Conservation (phyloP, 768 basidiomycete genomes). For the Boletus patriciae region DNA sequence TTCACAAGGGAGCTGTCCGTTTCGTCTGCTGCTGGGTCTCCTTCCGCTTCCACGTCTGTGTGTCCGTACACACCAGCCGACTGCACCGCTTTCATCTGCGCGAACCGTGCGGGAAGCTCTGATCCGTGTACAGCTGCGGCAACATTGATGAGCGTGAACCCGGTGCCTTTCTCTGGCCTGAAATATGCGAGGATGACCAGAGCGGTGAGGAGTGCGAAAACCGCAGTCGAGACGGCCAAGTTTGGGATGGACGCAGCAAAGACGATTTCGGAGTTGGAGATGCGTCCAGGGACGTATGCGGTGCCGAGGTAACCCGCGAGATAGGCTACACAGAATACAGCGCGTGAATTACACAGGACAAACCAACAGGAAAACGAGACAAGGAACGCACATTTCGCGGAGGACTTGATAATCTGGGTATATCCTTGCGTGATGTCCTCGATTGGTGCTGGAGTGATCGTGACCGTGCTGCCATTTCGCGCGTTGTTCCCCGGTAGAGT, state of each 20-base stretch:
- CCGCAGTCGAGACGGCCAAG: slow-evolving; percentile 23
- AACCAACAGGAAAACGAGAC: not conserved
- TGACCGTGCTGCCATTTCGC: not conserved
- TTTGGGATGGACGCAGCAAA: slow-evolving; percentile 30
- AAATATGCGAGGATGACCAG: slow-evolving; percentile 26
- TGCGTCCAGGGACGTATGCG: slow-evolving; percentile 31
- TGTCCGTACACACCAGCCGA: not conserved
- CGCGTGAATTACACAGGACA: not conserved
- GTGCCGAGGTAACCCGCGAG: slow-evolving; percentile 25
- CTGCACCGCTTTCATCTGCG: not conserved
- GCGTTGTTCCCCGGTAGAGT: slow-evolving; percentile 1
- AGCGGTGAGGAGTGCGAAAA: slow-evolving; percentile 25
- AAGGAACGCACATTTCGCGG: slow-evolving; percentile 15
- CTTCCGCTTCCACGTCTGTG: not conserved
- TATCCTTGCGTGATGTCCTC: slow-evolving; percentile 21
- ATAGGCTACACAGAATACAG: slow-evolving; percentile 9
- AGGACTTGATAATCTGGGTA: slow-evolving; percentile 21
- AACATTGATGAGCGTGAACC: slow-evolving; percentile 27
- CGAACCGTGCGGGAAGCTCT: slow-evolving; percentile 24
- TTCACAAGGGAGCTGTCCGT: not conserved
- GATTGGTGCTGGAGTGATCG: slow-evolving; percentile 7
- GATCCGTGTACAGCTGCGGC: slow-evolving; percentile 25
- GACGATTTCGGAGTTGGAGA: slow-evolving; percentile 21
- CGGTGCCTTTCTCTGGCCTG: slow-evolving; percentile 18
- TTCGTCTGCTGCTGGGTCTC: not conserved